Evolutionary conservation across 2,329 filamentous ascomycete genomes (phyloP), one percentile per base, ranked within the genome.

Genomic region (Diaporthe sp.): DNA sequence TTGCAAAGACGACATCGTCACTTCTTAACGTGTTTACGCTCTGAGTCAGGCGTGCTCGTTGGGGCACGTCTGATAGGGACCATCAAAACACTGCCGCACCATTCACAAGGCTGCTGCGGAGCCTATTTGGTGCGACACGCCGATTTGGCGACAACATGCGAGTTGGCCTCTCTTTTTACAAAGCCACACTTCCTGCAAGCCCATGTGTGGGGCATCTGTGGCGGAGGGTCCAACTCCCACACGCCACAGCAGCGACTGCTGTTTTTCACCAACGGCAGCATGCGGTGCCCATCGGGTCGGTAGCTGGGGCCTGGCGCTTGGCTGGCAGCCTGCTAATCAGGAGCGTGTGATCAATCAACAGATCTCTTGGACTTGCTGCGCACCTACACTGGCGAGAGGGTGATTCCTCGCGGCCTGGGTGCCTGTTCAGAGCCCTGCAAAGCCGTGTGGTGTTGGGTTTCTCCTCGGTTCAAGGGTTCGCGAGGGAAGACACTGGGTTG

Each of bases 401-500:
- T 59, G 55, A 71, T 50, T 71, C 69, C 69, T 61, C 42, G 12
- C 27, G 47, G 55, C 27, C 69, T 71, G 69, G 55, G 69, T 71
- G 30, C 56, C 17, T 53, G 37, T 42, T 44, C 56, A 32, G 44
- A 71, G 69, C 69, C 56, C 42, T n/a, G 56, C 56, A 71, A 71
- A 71, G 69, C 69, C 44, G 69, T 71, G 69, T n/a, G 35, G 61
- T 59, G 69, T 71, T 71, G 69, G 69, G 69, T 71, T 71, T 53
- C 55, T 61, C 56, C 66, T 56, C 53, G 35, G 22, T 53, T n/a
- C 37, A 51, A 51, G 69, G 27, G 44, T 42, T n/a, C 69, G 69
- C 42, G 56, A 37, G 69, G 69, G 56, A 39, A 66, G n/a, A 59
- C 69, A 53, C 55, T 61, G 42, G 69, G 35, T 42, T 61, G 69